Base-by-base conservation (phyloP, 2,329 filamentous ascomycete species). In the Hansfordia pulvinata region DNA sequence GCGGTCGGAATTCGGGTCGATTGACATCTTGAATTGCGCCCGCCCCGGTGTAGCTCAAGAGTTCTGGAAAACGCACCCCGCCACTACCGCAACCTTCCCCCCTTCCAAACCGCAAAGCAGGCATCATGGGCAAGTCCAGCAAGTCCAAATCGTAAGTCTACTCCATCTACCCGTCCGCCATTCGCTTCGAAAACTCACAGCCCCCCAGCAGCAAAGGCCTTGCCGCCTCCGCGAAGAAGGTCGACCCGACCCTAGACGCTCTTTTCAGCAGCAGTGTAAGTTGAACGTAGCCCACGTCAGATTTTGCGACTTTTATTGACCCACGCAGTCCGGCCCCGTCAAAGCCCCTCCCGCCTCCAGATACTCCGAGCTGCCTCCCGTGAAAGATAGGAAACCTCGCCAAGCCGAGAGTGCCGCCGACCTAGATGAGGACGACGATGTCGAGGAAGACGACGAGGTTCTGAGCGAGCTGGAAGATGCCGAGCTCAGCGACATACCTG, bases 191-290 rank as follows among this genome's bases (percentile, higher is more conserved):
- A n/a, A 6, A 15, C 10, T 30, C 12, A 25, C n/a, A 12, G 25
- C 9, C 9, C 23, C 23, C 19, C 31, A 26, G 13, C 35, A 63
- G 57, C 36, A 52, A 51, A 44, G 40, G 46, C 30, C 40, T 70
- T 33, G 37, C 49, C 27, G 59, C 57, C 34, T 52, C 61, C 19
- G 52, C 57, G 30, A 68, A 68, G 49, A 60, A 63, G 32, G 60
- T 84, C 33, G 78, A 85, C 58, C 76, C 78, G 47, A 56, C 63
- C 30, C 59, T 85, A 38, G 64, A 75, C 42, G 73, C 76, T 34
- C 62, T 85, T 20, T 85, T 85, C 54, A 65, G 75, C 30, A 60
- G 64, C 30, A 84, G 79, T 60, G 78, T 83, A 65, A 57, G 75
- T 65, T n/a, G n/a, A n/a, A n/a, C n/a, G n/a, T n/a, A 32, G 23